These are phyloP conservation scores for Endothia cerciana DNA, from an alignment of 2,329 filamentous ascomycete species.

Conservation along the genomic window DNA sequence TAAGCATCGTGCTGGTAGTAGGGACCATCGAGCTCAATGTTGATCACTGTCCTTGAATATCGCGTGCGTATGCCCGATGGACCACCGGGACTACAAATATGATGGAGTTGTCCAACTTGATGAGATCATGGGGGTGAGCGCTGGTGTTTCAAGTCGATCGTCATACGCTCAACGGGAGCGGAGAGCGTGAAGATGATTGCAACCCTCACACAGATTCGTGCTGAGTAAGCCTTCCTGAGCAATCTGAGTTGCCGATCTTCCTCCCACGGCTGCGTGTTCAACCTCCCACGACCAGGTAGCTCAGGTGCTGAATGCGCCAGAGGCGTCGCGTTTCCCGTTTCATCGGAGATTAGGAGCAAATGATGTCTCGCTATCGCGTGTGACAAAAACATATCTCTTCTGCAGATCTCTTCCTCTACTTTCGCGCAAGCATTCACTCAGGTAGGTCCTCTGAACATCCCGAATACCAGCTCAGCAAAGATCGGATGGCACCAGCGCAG, in stretches of 20 bases:
- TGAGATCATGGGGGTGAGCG: slow-evolving; percentile 26
- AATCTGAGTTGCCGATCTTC: slow-evolving; percentile 2
- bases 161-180: not conserved
- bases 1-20: not conserved
- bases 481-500: slow-evolving; percentile 10
- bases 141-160: slow-evolving; percentile 23
- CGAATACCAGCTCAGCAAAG: not conserved
- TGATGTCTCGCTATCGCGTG: slow-evolving; percentile 19
- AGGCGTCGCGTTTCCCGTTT: slow-evolving; percentile 8
- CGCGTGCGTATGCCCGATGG: not conserved
- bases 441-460: slow-evolving; percentile 10
- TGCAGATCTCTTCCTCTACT: not conserved
- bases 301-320: not conserved
- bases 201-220: not conserved
- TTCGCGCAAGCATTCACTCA: not conserved
- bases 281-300: not conserved
- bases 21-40: not conserved
- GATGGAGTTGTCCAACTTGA: slow-evolving; percentile 17
- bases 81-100: not conserved
- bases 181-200: not conserved
- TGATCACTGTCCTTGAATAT: not conserved
- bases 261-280: not conserved
- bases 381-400: slow-evolving; percentile 15
- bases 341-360: slow-evolving; percentile 23
- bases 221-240: not conserved